Evolutionary conservation across 768 basidiomycete species (phyloP).

Genomic region (Auriscalpium vulgare): DNA sequence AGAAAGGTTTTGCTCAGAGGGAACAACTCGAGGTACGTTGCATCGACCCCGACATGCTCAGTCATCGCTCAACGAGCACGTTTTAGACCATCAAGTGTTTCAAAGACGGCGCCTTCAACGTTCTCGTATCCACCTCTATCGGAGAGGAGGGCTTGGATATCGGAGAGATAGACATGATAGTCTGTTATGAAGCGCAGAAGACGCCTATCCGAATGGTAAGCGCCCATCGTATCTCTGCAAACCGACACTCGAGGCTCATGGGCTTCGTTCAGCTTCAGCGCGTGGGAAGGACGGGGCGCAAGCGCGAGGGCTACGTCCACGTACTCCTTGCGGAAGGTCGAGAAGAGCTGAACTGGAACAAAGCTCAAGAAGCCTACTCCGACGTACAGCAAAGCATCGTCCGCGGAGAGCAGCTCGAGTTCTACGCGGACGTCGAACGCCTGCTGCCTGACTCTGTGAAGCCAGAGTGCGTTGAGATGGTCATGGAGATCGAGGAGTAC

Average conservation of each 20-base stretch:
- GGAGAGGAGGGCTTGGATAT: constrained; percentile 99
- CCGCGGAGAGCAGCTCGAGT: constrained; percentile 78
- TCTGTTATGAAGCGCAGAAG: constrained; percentile 96
- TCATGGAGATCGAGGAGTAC: constrained; percentile 73
- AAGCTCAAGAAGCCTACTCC: constrained; percentile 77
- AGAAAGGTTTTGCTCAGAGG: constrained; percentile 83
- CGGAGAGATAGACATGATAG: constrained; percentile 91
- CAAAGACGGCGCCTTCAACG: constrained; percentile 81
- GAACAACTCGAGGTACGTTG: constrained; percentile 76
- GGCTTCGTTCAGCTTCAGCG: constrained; percentile 70
- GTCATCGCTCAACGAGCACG: background rate
- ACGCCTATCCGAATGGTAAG: constrained; percentile 92
- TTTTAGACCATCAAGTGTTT: constrained; percentile 77
- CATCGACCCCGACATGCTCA: background rate
- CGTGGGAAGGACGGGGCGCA: constrained; percentile 90
- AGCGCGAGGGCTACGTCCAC: constrained; percentile 83
- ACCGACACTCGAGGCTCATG: too few relatives aligned
- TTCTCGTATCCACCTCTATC: constrained; percentile 91
- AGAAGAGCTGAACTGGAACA: constrained; percentile 86
- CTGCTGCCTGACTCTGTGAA: constrained; percentile 72
- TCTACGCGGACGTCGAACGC: constrained; percentile 88
- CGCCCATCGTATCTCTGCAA: background rate
- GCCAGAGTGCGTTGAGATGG: constrained; percentile 71
- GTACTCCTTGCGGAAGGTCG: constrained; percentile 85
- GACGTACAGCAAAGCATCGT: constrained; percentile 86